Evolutionary conservation across 208 protist species (phyloP), one percentile per base, ranked within the genome.

Genomic region (Crithidia brevicula): DNA sequence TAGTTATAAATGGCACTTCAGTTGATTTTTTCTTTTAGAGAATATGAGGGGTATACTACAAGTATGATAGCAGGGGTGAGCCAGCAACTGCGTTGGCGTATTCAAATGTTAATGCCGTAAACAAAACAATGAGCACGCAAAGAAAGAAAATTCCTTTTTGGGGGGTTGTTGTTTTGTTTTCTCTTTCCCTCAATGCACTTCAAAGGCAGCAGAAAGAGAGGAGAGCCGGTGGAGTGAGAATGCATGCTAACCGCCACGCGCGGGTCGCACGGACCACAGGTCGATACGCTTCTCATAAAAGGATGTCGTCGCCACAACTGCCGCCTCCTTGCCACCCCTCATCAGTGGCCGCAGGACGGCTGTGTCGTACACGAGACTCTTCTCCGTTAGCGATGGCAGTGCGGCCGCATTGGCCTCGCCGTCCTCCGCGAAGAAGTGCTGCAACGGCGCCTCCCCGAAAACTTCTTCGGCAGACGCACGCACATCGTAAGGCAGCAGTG

Each of bases 201-300:
- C n/a, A n/a, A n/a, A n/a, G n/a, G n/a, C n/a, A n/a, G n/a, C n/a
- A n/a, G n/a, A n/a, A 23, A 5, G 45, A 53, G 43, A 64, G 28
- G n/a, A 30, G 28, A n/a, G 30, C 20, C 13, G 18, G 47, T 23
- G 3, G 22, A 4, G 11, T 42, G 5, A 7, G 4, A 45, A 9
- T 18, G 3, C 20, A 45, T 23, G 7, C 16, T 27, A 38, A 16
- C 3, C 52, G 43, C 13, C 13, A 25, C 15, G 56, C 4, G 40
- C 56, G 13, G 25, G 25, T 34, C 38, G 56, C 34, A 91, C 56
- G 8, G 66, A 46, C 89, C 89, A 95, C 15, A 89, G 8, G 51
- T 83, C 79, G 50, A 93, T 77, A 16, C 62, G 62, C 62, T 79
- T 81, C 31, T 93, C 89, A 62, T 96, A 96, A 67, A 96, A 96